A percentile compares a stretch with the other conserved stretches of the same genome.
Evolutionary conservation across 169 alveolate genomes (phyloP).

Genomic region (Ichthyophthirius multifiliis): DNA sequence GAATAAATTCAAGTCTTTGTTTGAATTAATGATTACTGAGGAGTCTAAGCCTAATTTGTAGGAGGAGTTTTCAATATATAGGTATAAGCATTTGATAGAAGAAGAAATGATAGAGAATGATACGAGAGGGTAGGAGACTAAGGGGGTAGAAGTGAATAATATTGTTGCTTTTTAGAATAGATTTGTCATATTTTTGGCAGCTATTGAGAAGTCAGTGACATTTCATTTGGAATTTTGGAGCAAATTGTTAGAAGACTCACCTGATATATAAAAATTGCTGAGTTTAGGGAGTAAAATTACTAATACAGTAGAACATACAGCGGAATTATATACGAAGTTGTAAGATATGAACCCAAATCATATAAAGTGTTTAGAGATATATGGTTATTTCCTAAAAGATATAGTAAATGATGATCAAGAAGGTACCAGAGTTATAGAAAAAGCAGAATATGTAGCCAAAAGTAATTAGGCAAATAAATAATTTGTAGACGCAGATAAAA

Average conservation of each 20-base stretch:
- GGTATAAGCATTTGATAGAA: constrained; percentile 41
- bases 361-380: constrained; percentile 15
- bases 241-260: constrained; percentile 39
- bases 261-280: background rate
- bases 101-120: constrained; percentile 41
- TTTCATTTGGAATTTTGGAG: constrained; percentile 44
- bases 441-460: constrained; percentile 8
- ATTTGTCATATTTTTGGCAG: constrained; percentile 18
- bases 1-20: constrained; percentile 36
- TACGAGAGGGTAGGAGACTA: constrained; percentile 26
- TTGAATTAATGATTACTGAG: constrained; percentile 38
- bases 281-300: background rate
- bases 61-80: constrained; percentile 35
- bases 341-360: constrained; percentile 30
- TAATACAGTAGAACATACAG: background rate
- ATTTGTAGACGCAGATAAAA: constrained; percentile 18
- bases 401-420: constrained; percentile 45
- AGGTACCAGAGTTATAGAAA: constrained; percentile 19
- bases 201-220: constrained; percentile 36
- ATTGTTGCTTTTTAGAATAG: constrained; percentile 32
- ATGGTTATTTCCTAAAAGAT: constrained; percentile 33
- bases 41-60: constrained; percentile 38
- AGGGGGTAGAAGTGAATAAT: constrained; percentile 34
- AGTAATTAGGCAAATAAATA: constrained; percentile 9
- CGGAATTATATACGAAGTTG: background rate